These are phyloP conservation scores for Chondrostereum purpureum DNA, from an alignment of 1,284 basidiomycete genomes.

Conservation along the genomic window DNA sequence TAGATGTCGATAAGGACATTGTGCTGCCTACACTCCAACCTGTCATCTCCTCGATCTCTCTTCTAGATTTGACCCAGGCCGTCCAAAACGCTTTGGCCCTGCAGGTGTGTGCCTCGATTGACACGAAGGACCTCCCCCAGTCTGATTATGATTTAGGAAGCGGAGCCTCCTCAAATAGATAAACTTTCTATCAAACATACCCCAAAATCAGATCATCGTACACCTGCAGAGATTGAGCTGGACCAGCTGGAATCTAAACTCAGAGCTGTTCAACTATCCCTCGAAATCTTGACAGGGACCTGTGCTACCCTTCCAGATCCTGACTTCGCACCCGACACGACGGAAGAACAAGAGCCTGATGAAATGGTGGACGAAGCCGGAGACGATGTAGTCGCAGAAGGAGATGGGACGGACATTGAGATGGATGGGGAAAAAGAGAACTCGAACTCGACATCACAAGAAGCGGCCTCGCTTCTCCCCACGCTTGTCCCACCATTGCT, in stretches of 20 bases:
- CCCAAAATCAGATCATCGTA: slow-evolving; percentile 70
- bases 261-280: slow-evolving; percentile 68
- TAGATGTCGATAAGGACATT: slow-evolving; percentile 68
- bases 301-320: slow-evolving; percentile 85
- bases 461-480: slow-evolving; percentile 30
- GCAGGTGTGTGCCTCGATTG: slow-evolving; percentile 34
- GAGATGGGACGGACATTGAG: slow-evolving; percentile 20
- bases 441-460: slow-evolving; percentile 19
- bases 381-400: slow-evolving; percentile 17
- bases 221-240: slow-evolving; percentile 60
- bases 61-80: slow-evolving; percentile 43
- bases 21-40: slow-evolving; percentile 70
- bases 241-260: slow-evolving; percentile 70
- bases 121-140: too few species aligned
- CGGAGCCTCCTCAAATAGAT: slow-evolving; percentile 48
- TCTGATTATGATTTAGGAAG: slow-evolving; percentile 24
- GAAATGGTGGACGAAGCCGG: slow-evolving; percentile 30
- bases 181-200: slow-evolving; percentile 52
- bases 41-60: slow-evolving; percentile 57
- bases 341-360: slow-evolving; percentile 26
- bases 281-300: slow-evolving; percentile 83
- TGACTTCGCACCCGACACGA: slow-evolving; percentile 22
- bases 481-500: slow-evolving; percentile 57
- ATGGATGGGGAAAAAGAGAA: slow-evolving; percentile 31
- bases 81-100: slow-evolving; percentile 51